Base-by-base conservation (phyloP, 805 yeast genomes). In the Brettanomyces nanus region DNA sequence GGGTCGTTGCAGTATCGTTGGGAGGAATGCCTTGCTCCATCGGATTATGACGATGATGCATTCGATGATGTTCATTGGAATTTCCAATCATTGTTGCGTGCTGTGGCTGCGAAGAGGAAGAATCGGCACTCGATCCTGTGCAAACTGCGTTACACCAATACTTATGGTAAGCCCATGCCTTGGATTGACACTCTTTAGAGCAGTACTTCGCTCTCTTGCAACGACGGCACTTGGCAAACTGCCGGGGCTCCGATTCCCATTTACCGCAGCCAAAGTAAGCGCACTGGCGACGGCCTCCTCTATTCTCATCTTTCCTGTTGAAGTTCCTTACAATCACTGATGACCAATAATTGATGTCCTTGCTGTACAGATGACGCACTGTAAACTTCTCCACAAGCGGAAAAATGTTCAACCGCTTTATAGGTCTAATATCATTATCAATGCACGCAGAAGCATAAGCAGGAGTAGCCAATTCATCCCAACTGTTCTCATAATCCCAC, bases 291-390 rank as follows among this genome's bases (percentile, higher is more conserved):
- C 90, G 82, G 1, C 97, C 96, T 14, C 90, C 90, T 41, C 81
- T 72, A 31, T 71, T 58, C 53, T 89, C 97, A 56, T 90, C 92
- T 52, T 89, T 79, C 40, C 97, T 73, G 56, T 96, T 90, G 1
- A 95, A 87, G 58, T 92, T 92, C 39, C 97, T 70, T 89, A 92
- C 92, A 28, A 89, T 86, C n/a, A 90, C 95, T 3, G 95, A 92
- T 3, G 97, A 85, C 98, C 98, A 90, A 59, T 89, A 87, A 48
- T 83, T 80, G 68, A 87, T 77, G 48, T 89, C 96, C 31, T 80
- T 74, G 3, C 85, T 76, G 47, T 81, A 75, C 33, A 68, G 62
- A 37, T 72, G 67, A 39, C 70, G 69, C 15, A 75, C 73, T 0
- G 97, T 90, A 56, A 85, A 90, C 57, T 84, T 79, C 58, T 90